Evolutionary conservation across 306 rosid genomes (phyloP), one percentile per base, ranked within the genome.

Genomic region (Canavalia gladiata): DNA sequence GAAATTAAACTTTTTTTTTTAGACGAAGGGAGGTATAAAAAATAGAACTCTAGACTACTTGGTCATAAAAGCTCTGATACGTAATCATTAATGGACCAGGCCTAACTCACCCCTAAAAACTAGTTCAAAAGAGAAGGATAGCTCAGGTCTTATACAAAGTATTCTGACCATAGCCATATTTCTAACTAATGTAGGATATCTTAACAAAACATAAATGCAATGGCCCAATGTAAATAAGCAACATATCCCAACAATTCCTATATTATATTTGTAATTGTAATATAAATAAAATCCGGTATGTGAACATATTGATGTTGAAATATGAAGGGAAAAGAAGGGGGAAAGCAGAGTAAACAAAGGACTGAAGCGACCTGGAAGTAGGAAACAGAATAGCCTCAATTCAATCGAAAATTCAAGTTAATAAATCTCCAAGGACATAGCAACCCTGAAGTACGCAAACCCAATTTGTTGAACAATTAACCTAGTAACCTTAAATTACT

Each of bases 251-350:
- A 47, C 11, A 52, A 80, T 34, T 60, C 47, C 39, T 11, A 60
- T 79, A 71, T 58, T 25, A 62, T 51, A 62, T 39, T 60, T 80
- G 65, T 71, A 80, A 70, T 60, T 54, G 60, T 54, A 59, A 63
- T 63, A 65, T 55, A 51, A 47, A 64, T 74, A 64, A 65, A 64
- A 73, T 7, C 49, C 3, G 42, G 10, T 7, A 29, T 62, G 13
- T 54, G 74, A 63, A 35, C 63, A 51, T 72, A 35, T 63, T 43
- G 67, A 49, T 74, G 80, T 73, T 56, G 60, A 81, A 33, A 9
- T 18, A 45, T 74, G 10, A 81, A 45, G 65, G 54, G 62, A 75
- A 4, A 37, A 10, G n/a, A 59, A 35, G 57, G n/a, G 46, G 50
- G 54, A 69, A 47, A 47, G 62, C 42, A 58, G 7, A 47, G 63